Conservation (phyloP, 352 stramenopile species). For the Globisporangium solare region DNA sequence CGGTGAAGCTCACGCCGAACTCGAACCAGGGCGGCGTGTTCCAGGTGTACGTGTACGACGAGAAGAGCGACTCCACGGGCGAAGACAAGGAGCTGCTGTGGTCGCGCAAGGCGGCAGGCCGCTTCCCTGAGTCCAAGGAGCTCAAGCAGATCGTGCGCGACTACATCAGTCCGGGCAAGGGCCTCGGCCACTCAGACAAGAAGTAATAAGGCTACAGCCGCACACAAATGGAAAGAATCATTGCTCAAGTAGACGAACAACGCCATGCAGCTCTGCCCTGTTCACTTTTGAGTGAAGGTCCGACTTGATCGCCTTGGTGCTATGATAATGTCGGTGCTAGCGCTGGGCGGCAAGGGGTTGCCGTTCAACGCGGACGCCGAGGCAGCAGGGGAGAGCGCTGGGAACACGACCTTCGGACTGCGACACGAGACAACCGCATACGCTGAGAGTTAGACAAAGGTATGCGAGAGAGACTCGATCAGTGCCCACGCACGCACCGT, state of each 20-base stretch:
- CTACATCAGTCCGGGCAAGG: conserved; percentile 70
- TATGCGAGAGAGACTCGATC: too few relatives aligned
- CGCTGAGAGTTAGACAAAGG: too few relatives aligned
- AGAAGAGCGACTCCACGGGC: conserved; percentile 8
- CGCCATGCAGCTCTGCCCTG: background rate
- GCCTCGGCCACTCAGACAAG: conserved; percentile 84
- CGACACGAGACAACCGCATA: too few relatives aligned
- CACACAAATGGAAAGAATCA: background rate
- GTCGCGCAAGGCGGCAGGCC: conserved; percentile 71
- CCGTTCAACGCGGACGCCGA: background rate
- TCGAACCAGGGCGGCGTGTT: conserved; percentile 54
- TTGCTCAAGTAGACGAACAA: too few relatives aligned
- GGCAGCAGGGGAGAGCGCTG: conserved; percentile 2
- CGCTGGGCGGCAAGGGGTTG: background rate
- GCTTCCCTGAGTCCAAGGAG: conserved; percentile 91
- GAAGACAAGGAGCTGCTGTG: conserved; percentile 69
- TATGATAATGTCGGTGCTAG: conserved; percentile 11
- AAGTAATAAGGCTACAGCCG: conserved; percentile 27
- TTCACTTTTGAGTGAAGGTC: conserved; percentile 3
- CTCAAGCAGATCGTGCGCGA: conserved; percentile 92
- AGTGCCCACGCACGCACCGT: conserved; percentile 22
- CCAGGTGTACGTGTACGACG: conserved; percentile 53
- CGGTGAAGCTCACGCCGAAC: conserved; percentile 65
- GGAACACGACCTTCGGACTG: conserved; percentile 18
- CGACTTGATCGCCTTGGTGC: background rate